Evolutionary conservation across 768 basidiomycete genomes (phyloP).

Genomic region (Mycena sanguinolenta): DNA sequence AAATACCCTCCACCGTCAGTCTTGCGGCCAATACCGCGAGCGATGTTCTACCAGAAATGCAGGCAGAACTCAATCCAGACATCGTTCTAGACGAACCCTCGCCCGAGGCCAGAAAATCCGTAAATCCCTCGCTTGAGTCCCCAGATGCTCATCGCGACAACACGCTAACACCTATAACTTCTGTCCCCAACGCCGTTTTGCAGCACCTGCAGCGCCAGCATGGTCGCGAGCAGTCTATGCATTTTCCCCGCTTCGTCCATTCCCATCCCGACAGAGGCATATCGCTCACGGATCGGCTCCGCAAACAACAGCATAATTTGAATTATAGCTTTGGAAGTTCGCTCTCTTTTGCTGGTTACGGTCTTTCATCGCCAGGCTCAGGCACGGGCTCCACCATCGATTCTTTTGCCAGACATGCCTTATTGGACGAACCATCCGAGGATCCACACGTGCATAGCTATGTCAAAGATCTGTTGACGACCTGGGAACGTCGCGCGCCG

Average conservation of each 20-base stretch:
- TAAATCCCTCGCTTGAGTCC: conserved; percentile 35
- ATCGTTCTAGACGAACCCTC: conserved; percentile 59
- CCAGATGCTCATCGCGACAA: conserved; percentile 38
- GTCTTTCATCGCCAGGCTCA: conserved; percentile 39
- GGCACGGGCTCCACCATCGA: conserved; percentile 47
- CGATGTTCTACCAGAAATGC: no score
- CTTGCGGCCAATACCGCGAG: no score
- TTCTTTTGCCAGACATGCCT: no score
- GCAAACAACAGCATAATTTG: conserved; percentile 55
- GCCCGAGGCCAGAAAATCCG: conserved; percentile 44
- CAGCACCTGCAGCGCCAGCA: conserved; percentile 40
- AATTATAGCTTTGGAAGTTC: conserved; percentile 39
- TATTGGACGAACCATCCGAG: no score
- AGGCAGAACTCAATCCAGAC: conserved; percentile 58
- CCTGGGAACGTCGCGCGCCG: not conserved
- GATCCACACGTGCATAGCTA: not conserved
- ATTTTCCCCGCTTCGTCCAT: conserved; percentile 94
- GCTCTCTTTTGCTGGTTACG: conserved; percentile 31
- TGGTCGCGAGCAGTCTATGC: conserved; percentile 52
- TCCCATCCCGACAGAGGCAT: conserved; percentile 89
- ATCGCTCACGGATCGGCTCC: conserved; percentile 82
- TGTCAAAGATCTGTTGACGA: not conserved
- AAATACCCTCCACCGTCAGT: no score
- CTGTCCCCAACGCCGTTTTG: conserved; percentile 36
- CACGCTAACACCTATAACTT: conserved; percentile 39